phyloP scores from a whole-genome alignment of 768 basidiomycete genomes.

The Rhizopogon sp. region DNA sequence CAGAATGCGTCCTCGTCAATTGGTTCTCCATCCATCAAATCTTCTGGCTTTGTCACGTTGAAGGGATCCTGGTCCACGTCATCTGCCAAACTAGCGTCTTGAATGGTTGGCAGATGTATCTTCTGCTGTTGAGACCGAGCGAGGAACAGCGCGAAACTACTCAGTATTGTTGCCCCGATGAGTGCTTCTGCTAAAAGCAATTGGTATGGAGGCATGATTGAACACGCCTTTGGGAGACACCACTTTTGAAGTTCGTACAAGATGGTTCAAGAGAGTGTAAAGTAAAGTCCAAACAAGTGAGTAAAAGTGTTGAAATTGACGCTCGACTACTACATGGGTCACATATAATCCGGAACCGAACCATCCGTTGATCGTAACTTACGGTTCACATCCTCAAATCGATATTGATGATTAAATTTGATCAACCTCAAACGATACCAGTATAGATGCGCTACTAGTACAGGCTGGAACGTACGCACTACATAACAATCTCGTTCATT shows the following conservation, averaged over 20 bases:
- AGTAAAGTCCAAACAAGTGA: too few species aligned
- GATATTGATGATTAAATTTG: too few species aligned
- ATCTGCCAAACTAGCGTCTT: constrained; percentile 11
- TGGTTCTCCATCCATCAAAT: constrained; percentile 62
- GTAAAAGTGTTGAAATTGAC: too few species aligned
- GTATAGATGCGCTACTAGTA: too few species aligned
- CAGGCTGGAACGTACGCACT: too few species aligned
- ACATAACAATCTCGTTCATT: too few species aligned
- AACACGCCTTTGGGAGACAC: background rate
- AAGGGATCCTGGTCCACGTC: constrained; percentile 46
- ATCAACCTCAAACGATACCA: too few species aligned
- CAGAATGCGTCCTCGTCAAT: constrained; percentile 59
- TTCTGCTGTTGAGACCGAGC: constrained; percentile 41
- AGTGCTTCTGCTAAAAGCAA: constrained; percentile 48
- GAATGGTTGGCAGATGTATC: constrained; percentile 41
- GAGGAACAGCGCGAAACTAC: constrained; percentile 38
- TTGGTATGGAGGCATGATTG: constrained; percentile 55
- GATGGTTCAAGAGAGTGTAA: too few species aligned
- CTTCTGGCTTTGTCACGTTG: constrained; percentile 68
- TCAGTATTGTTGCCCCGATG: constrained; percentile 37
- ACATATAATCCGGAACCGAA: too few species aligned
- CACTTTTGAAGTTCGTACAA: background rate
- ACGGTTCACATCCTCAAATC: too few species aligned
- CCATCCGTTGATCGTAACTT: too few species aligned
- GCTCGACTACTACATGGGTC: too few species aligned